Evolutionary conservation across 2,329 filamentous ascomycete species (phyloP).

Genomic region (Stagonosporopsis tanaceti): DNA sequence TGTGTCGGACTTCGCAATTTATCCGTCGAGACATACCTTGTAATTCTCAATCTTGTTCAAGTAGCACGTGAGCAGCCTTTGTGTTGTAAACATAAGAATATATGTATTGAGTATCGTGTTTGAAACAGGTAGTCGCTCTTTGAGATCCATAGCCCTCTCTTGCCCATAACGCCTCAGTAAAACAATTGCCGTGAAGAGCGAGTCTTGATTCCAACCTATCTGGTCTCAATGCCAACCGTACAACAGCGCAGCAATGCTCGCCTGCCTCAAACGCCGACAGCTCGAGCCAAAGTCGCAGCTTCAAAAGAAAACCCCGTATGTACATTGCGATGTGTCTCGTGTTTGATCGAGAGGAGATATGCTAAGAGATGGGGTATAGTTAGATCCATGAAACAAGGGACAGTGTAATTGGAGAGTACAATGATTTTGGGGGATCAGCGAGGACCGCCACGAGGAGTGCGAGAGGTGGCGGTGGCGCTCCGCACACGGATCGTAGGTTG

Average conservation of each 20-base stretch:
- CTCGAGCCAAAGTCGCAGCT: slow-evolving; percentile 23
- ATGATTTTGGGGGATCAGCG: slow-evolving; percentile 16
- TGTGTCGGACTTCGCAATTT: slow-evolving; percentile 50
- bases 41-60: background rate
- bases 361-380: slow-evolving; percentile 39
- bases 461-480: slow-evolving; percentile 36
- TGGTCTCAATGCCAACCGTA: slow-evolving; percentile 5
- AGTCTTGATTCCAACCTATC: slow-evolving; percentile 1
- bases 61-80: background rate
- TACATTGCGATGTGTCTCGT: slow-evolving; percentile 20
- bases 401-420: slow-evolving; percentile 24
- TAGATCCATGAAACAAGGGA: slow-evolving; percentile 26
- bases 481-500: slow-evolving; percentile 35
- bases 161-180: slow-evolving; percentile 15
- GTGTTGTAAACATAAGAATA: slow-evolving; percentile 14
- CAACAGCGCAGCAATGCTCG: slow-evolving; percentile 25
- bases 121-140: slow-evolving; percentile 12
- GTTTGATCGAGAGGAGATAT: slow-evolving; percentile 22
- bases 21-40: slow-evolving; percentile 47
- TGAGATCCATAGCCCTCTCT: slow-evolving; percentile 7
- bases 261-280: slow-evolving; percentile 28
- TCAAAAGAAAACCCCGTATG: slow-evolving; percentile 19
- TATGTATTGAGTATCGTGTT: slow-evolving; percentile 13
- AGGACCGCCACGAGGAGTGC: slow-evolving; percentile 23
- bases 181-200: background rate